Evolutionary conservation across 2,329 filamentous ascomycete species (phyloP), one percentile per base, ranked within the genome.

Genomic region (Lasiodiplodia gonubiensis): DNA sequence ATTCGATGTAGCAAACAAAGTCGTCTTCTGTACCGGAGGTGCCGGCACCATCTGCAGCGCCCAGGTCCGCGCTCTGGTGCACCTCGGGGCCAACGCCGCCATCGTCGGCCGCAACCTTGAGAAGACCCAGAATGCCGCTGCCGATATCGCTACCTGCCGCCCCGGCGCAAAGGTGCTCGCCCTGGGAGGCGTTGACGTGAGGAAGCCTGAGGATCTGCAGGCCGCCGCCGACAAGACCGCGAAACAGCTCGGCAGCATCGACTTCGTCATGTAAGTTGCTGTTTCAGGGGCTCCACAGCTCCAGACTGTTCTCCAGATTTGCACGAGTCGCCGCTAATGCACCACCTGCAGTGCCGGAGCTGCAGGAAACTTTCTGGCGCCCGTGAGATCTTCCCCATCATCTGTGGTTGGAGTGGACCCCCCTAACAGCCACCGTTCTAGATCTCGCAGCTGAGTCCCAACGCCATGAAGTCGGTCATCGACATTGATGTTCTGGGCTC

Each of bases 401-500:
- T 7, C 14, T 27, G 14, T 5, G 4, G 30, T 14, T 1, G 59
- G 4, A 6, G 59, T 6, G 33, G 23, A 12, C 16, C 21, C 30
- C n/a, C 30, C 59, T 63, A n/a, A 63, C 42, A 46, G 42, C 59
- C n/a, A 35, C 10, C 16, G 14, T 23, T 35, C n/a, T 27, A 63
- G 59, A 90, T 98, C 69, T 86, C 90, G 49, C 90, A 90, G 70
- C 86, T 98, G 60, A 93, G 89, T 49, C 81, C 91, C 68, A 98
- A 98, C 76, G 95, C 92, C 3, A 97, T 99, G 88, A 96, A 94
- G 79, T 86, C 92, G 0, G 95, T 99, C 71, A 94, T 98, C 74
- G 95, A 98, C 69, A 99, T 99, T 75, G 95, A 98, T 77, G 90
- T 97, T 2, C 80, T 98, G 42, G 95, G 95, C 37, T 96, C 92